phyloP scores from a whole-genome alignment of 306 rosid genomes.

The Vigna trinervia region DNA sequence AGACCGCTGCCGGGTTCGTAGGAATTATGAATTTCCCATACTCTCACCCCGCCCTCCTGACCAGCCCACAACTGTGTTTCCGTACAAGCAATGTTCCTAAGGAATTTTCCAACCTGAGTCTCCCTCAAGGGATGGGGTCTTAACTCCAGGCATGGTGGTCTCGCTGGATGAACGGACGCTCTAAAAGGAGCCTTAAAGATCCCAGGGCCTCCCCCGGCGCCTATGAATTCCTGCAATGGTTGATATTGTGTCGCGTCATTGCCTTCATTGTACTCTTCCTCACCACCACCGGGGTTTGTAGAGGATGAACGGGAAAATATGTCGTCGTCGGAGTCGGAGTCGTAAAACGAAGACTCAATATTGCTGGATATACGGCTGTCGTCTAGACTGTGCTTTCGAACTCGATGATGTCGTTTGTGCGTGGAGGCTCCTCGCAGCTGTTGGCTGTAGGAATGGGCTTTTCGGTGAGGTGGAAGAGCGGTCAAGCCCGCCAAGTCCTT shows the following conservation, averaged over 20 bases:
- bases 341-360: slow-evolving; percentile 42
- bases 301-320: slow-evolving; percentile 66
- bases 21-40: slow-evolving; percentile 69
- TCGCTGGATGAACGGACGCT: slow-evolving; percentile 81
- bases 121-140: slow-evolving; percentile 96
- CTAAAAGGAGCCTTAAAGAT: slow-evolving; percentile 76
- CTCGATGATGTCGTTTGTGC: slow-evolving; percentile 55
- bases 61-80: slow-evolving; percentile 94
- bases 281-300: slow-evolving; percentile 14
- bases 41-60: slow-evolving; percentile 89
- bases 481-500: slow-evolving; percentile 63
- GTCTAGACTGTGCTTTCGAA: slow-evolving; percentile 91
- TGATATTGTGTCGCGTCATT: slow-evolving; percentile 44
- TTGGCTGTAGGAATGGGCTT: slow-evolving; percentile 89
- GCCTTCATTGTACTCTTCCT: slow-evolving; percentile 49
- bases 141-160: slow-evolving; percentile 89
- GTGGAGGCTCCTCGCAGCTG: slow-evolving; percentile 64
- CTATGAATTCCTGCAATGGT: slow-evolving; percentile 78
- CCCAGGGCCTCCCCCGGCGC: slow-evolving; percentile 68
- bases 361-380: slow-evolving; percentile 57
- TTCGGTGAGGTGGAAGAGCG: slow-evolving; percentile 72
- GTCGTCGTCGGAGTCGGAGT: slow-evolving; percentile 69
- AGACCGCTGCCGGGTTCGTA: slow-evolving; percentile 73
- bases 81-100: slow-evolving; percentile 87
- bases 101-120: slow-evolving; percentile 87